Conservation (phyloP, 345 rosid genomes). For the Eucalyptus cladocalyx region DNA sequence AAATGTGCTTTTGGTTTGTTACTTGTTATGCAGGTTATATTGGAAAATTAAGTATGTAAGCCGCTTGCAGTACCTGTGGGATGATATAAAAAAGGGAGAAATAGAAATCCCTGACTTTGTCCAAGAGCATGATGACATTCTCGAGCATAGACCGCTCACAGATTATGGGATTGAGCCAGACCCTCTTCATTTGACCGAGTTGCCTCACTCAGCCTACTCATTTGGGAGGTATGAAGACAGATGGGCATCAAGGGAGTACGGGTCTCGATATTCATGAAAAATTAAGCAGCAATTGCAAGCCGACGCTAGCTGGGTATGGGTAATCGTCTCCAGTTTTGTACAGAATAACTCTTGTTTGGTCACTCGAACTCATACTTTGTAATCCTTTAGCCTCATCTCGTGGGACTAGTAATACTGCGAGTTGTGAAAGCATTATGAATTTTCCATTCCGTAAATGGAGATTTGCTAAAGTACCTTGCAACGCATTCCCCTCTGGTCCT, state of each 20-base stretch:
- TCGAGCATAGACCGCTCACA: constrained; percentile 80
- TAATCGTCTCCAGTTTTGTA: not conserved
- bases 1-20: not conserved
- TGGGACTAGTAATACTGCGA: not conserved
- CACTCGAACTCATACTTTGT: not conserved
- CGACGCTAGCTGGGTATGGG: not conserved
- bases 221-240: constrained; percentile 51
- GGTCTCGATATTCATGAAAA: constrained; percentile 1
- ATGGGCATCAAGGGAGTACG: constrained; percentile 48
- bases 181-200: constrained; percentile 49
- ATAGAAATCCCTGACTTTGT: constrained; percentile 87
- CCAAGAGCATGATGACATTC: constrained; percentile 56
- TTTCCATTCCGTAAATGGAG: not conserved
- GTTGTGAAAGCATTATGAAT: not conserved
- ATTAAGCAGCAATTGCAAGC: not conserved
- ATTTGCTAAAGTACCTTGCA: not conserved
- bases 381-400: not conserved
- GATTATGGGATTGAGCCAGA: constrained; percentile 96
- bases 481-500: not conserved
- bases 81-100: constrained; percentile 68
- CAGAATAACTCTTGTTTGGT: not conserved
- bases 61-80: constrained; percentile 87
- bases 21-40: constrained; percentile 34
- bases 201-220: constrained; percentile 39
- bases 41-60: constrained; percentile 92